phyloP scores from a whole-genome alignment of 2,329 filamentous ascomycete genomes.

The Exophiala lecanii-corni region DNA sequence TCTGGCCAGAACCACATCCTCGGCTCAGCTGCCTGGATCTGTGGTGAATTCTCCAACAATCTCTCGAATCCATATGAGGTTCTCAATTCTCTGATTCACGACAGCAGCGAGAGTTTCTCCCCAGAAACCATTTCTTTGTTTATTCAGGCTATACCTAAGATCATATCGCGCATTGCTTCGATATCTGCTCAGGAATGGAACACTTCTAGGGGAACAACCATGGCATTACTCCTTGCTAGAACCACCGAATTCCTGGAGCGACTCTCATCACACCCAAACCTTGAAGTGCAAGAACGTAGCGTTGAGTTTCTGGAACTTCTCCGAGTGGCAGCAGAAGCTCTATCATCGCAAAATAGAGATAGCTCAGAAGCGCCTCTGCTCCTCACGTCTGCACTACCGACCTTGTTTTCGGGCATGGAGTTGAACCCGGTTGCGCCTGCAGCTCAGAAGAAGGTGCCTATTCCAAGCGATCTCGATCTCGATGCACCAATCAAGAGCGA shows the following conservation, averaged over 20 bases:
- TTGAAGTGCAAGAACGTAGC: conserved; percentile 92
- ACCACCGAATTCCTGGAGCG: conserved; percentile 78
- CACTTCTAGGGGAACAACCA: conserved; percentile 65
- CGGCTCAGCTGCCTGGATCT: conserved; percentile 74
- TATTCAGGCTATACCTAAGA: conserved; percentile 78
- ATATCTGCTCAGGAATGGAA: conserved; percentile 66
- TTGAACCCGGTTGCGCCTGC: conserved; percentile 82
- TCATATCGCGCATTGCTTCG: conserved; percentile 69
- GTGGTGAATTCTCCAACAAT: conserved; percentile 79
- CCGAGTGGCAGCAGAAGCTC: conserved; percentile 77
- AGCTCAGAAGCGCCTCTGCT: conserved; percentile 67
- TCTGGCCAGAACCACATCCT: conserved; percentile 60
- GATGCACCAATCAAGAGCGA: conserved; percentile 77
- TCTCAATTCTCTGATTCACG: conserved; percentile 70
- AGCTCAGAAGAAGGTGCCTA: conserved; percentile 80
- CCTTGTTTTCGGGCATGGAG: conserved; percentile 78
- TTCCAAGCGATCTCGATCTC: conserved; percentile 70
- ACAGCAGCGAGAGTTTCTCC: conserved; percentile 52
- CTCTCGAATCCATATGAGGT: conserved; percentile 66
- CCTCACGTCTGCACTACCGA: conserved; percentile 84
- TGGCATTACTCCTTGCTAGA: conserved; percentile 72
- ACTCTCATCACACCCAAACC: conserved; percentile 71
- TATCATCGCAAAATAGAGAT: conserved; percentile 31
- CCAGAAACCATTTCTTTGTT: conserved; percentile 70
- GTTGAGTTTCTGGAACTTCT: conserved; percentile 90